These are phyloP conservation scores for Straminergon stramineum DNA, from an alignment of 225 moss, liverwort and hornwort genomes.

Conservation along the genomic window DNA sequence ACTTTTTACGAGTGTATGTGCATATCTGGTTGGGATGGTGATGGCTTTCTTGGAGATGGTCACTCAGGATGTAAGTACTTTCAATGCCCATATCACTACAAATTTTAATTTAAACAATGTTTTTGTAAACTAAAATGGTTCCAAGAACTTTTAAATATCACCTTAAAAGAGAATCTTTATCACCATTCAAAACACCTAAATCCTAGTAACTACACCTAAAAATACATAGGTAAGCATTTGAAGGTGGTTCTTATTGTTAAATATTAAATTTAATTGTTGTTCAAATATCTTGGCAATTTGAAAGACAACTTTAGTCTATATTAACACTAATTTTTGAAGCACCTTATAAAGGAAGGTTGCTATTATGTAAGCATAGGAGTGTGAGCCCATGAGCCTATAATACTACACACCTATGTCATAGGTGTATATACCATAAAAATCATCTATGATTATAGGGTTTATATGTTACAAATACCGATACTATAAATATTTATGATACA, in stretches of 20 bases:
- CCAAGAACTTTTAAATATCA: too few species aligned
- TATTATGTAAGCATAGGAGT: too few species aligned
- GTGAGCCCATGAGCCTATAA: too few species aligned
- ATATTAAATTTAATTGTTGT: too few species aligned
- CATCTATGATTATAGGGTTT: too few species aligned
- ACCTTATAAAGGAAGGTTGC: too few species aligned
- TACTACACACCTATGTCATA: too few species aligned
- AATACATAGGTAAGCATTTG: background rate
- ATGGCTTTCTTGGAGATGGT: background rate
- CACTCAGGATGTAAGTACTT: background rate
- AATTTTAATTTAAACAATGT: background rate
- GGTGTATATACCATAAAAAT: too few species aligned
- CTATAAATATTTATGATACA: too few species aligned
- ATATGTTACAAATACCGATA: too few species aligned
- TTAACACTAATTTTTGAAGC: background rate
- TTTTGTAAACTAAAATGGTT: background rate
- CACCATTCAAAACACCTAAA: background rate
- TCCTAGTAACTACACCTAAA: background rate
- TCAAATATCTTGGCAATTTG: too few species aligned
- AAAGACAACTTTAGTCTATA: background rate
- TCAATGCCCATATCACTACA: background rate
- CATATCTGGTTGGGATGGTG: background rate
- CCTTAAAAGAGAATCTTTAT: accelerated
- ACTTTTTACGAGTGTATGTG: background rate
- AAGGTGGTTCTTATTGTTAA: background rate